A percentile compares a stretch with the other conserved stretches of the same genome.
phyloP scores from a whole-genome alignment of 2,329 filamentous ascomycete species.

The Gliomastix tumulicola region DNA sequence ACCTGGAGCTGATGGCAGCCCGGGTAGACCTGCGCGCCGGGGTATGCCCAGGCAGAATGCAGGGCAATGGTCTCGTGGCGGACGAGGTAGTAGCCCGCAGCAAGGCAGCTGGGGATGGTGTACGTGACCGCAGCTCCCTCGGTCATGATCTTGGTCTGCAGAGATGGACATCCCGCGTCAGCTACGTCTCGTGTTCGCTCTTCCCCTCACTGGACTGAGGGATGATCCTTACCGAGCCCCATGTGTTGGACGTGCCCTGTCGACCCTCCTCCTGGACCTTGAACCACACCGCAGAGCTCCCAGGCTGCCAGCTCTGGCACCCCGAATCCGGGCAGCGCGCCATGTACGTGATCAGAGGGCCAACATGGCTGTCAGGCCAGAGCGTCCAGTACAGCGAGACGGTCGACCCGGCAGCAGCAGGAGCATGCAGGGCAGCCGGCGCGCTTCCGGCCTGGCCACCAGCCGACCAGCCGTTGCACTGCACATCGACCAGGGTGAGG shows the following conservation, averaged over 20 bases:
- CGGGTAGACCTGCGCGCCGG: constrained; percentile 50
- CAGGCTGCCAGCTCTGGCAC: constrained; percentile 42
- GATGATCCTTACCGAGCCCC: constrained; percentile 28
- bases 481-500: constrained; percentile 42
- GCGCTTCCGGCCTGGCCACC: constrained; percentile 39
- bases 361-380: constrained; percentile 42
- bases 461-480: constrained; percentile 46
- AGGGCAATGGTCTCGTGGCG: constrained; percentile 52
- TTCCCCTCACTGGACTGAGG: too few species aligned
- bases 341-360: constrained; percentile 53
- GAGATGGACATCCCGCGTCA: too few species aligned
- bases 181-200: too few species aligned
- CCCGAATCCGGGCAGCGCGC: constrained; percentile 46
- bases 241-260: constrained; percentile 38
- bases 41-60: constrained; percentile 38
- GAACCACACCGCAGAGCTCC: constrained; percentile 45
- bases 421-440: constrained; percentile 46
- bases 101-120: constrained; percentile 46
- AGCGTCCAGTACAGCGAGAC: constrained; percentile 49
- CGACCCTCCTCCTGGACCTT: constrained; percentile 44
- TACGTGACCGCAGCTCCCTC: constrained; percentile 37
- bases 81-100: constrained; percentile 48
- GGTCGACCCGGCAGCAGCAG: constrained; percentile 42
- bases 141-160: constrained; percentile 38
- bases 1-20: constrained; percentile 52